Conservation (phyloP, 148 eudicot species). For the Rhododendron ferrugineum region DNA sequence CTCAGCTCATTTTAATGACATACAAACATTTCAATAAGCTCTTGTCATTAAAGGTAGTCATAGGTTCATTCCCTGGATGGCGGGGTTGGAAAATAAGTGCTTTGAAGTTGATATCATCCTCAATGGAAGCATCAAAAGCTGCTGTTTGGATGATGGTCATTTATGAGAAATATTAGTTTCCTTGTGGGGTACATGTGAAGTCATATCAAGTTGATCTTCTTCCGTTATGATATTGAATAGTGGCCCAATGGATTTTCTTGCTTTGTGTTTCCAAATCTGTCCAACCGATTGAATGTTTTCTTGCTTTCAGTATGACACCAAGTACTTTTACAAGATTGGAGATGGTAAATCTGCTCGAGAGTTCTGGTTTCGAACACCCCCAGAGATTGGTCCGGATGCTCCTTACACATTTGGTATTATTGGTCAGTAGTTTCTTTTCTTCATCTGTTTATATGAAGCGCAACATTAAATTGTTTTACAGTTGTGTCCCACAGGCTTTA, state of each 20-base stretch:
- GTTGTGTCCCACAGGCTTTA: not conserved
- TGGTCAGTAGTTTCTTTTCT: slow-evolving; percentile 41
- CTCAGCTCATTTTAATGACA: not conserved
- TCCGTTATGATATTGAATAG: not conserved
- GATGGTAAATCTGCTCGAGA: slow-evolving; percentile 56
- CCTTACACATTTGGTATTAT: slow-evolving; percentile 88
- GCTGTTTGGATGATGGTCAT: not conserved
- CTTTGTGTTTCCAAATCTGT: not conserved
- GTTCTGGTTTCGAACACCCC: slow-evolving; percentile 95
- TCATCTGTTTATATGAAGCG: not conserved
- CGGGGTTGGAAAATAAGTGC: not conserved
- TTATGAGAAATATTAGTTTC: not conserved
- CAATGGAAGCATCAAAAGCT: not conserved
- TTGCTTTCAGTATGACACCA: slow-evolving; percentile 57
- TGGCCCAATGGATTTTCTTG: not conserved
- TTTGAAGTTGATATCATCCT: not conserved
- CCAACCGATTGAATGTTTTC: not conserved
- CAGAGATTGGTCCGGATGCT: slow-evolving; percentile 62
- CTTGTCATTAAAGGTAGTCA: not conserved
- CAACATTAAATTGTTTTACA: not conserved
- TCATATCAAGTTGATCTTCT: not conserved
- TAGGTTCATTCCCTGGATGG: not conserved
- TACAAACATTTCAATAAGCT: not conserved
- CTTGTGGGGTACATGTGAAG: not conserved
- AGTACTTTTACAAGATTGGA: slow-evolving; percentile 80